Evolutionary conservation across 2,329 filamentous ascomycete species (phyloP).

Genomic region (Purpureocillium lavendulum): DNA sequence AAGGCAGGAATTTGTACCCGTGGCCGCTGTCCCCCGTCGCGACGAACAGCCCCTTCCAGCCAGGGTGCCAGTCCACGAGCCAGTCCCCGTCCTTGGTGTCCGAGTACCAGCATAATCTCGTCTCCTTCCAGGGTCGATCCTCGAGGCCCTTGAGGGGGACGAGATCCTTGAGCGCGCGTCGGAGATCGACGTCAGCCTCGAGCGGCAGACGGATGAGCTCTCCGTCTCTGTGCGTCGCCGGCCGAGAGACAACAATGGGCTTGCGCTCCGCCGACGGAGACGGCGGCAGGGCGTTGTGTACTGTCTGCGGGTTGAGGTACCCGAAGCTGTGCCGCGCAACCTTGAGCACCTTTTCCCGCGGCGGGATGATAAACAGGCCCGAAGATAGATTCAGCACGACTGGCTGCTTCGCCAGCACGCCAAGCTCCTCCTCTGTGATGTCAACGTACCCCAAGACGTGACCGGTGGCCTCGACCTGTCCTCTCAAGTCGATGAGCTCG

Average conservation of each 20-base stretch:
- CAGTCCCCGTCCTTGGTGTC: conserved; percentile 67
- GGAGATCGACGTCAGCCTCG: conserved; percentile 55
- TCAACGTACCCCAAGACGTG: conserved; percentile 73
- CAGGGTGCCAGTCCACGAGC: conserved; percentile 61
- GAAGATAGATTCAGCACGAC: conserved; percentile 64
- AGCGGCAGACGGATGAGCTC: conserved; percentile 40
- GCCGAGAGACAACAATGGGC: conserved; percentile 25
- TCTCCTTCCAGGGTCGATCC: conserved; percentile 51
- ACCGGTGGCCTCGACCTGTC: conserved; percentile 70
- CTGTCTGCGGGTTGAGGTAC: conserved; percentile 46
- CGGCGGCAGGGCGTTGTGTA: conserved; percentile 23
- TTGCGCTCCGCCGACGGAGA: conserved; percentile 16
- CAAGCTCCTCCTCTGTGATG: conserved; percentile 64
- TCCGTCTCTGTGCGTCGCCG: conserved; percentile 27
- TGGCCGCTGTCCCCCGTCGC: conserved; percentile 58
- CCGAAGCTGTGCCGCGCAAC: conserved; percentile 62
- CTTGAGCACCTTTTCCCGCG: conserved; percentile 54
- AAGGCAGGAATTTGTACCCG: conserved; percentile 61
- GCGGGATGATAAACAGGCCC: conserved; percentile 69
- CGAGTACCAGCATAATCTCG: conserved; percentile 67
- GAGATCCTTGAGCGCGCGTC: conserved; percentile 50
- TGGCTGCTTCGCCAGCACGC: conserved; percentile 54
- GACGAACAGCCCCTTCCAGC: conserved; percentile 48
- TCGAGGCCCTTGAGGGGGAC: conserved; percentile 48
- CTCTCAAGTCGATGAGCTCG: conserved; percentile 66